Evolutionary conservation across 306 rosid genomes (phyloP), one percentile per base, ranked within the genome.

Genomic region (Sechiopsis laciniata): DNA sequence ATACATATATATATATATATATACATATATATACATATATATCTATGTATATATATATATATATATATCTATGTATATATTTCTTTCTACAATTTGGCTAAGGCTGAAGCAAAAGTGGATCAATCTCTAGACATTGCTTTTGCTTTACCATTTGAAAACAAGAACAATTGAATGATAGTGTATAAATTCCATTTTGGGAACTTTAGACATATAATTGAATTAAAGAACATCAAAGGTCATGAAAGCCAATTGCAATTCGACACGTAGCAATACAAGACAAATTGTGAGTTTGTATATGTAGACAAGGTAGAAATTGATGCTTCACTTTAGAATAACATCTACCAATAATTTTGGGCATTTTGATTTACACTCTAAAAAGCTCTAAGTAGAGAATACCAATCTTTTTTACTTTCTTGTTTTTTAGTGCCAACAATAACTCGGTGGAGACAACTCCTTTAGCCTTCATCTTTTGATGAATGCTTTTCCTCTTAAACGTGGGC

Each of bases 331-430:
- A 20, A 29, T 61, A 26, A 29, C 68, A 61, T 29, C 48, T 11
- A 61, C 68, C 68, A 61, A 61, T 61, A 29, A 61, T 32, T 29
- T 61, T 61, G 1, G 2, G 20, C 68, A 32, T 61, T 29, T 61
- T 15, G 20, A 14, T 58, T 22, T 22, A 22, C 40, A 22, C 40
- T 10, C 11, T 58, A 10, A n/a, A 22, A 22, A 58, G 35, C n/a
- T 11, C 7, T 37, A 37, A 37, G 29, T 26, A 26, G 29, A 26
- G 29, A 26, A 26, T 26, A 26, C 2, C 29, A 26, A 2, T 26
- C 29, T 26, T 26, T 26, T 26, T 26, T 1, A 26, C 29, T 26
- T 26, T 26, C 29, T 37, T 37, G 42, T 37, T 6, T 37, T 37
- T 37, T 1, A 37, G 42, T 37, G 42, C 17, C 55, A 51, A 51